Evolutionary conservation across 306 rosid genomes (phyloP), one percentile per base, ranked within the genome.

Genomic region (Medicago ruthenica): DNA sequence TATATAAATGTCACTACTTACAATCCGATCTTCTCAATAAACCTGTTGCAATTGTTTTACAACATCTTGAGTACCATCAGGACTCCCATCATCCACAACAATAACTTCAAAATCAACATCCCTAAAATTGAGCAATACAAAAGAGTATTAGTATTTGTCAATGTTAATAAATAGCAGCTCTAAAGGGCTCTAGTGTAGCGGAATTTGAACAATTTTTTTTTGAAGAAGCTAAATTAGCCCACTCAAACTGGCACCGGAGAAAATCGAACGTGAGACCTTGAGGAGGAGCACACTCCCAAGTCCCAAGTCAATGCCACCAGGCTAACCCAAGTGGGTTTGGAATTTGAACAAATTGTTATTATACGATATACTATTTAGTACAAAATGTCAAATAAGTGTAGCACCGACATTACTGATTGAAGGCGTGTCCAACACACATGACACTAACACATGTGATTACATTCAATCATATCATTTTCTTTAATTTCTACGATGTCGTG

Each of bases 81-180:
- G 99, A 78, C 97, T 92, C 76, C 99, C 99, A 79, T 95, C 99
- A 48, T 92, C 99, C 50, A 92, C 99, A 7, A 95, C 74, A 74
- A 95, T 89, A 34, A 95, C 83, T 87, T 95, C 99, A 77, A 95
- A 90, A 80, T 95, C 93, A 45, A 77, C 91, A 60, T 89, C 92
- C 92, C 98, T 90, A 57, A 57, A 65, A 41, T 66, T 68, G 60
- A 68, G 40, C 57, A 79, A 74, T 65, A 63, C 27, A 61, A 40
- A 5, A 12, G 60, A 21, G 20, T 36, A 70, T 24, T 62, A 21
- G 20, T 36, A 70, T 24, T 62, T 12, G 21, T 18, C 74, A 55
- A 7, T n/a, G 8, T 51, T 16, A 0, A 15, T n/a, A 51, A 51
- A 16, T 16, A 51, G 8, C 7, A 5, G 18, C 17, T 0, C 2